Conservation (phyloP, 1,284 basidiomycete genomes). For the Cryptococcus sp. region DNA sequence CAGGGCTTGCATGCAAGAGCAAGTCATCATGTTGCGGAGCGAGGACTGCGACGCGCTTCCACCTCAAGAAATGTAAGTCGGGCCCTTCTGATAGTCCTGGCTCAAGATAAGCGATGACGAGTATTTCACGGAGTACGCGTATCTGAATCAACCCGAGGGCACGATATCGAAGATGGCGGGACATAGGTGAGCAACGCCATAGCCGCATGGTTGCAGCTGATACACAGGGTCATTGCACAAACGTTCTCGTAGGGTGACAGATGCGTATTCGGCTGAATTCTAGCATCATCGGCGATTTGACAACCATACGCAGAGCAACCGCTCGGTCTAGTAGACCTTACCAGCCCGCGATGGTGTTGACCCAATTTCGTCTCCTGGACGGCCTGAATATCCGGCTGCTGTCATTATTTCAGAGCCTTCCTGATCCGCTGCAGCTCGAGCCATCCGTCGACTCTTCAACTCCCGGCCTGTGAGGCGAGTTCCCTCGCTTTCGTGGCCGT, state of each 20-base stretch:
- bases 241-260: slow-evolving; percentile 8
- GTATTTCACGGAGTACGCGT: slow-evolving; percentile 3
- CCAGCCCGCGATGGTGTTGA: neutral
- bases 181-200: neutral
- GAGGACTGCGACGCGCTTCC: slow-evolving; percentile 6
- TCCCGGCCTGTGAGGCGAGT: too few species aligned
- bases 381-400: neutral
- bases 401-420: neutral
- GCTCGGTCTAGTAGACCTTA: neutral
- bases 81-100: neutral
- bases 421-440: neutral
- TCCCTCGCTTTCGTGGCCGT: too few species aligned
- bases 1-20: slow-evolving; percentile 6
- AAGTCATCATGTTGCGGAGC: slow-evolving; percentile 1
- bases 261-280: too few species aligned
- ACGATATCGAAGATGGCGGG: slow-evolving; percentile 4
- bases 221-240: slow-evolving; percentile 1
- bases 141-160: neutral
- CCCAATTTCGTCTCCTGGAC: neutral
- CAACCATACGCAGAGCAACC: slow-evolving; percentile 1
- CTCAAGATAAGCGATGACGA: slow-evolving; percentile 4
- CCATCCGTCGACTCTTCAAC: neutral
- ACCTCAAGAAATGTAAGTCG: slow-evolving; percentile 4
- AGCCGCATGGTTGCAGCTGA: too few species aligned
- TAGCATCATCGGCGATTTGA: slow-evolving; percentile 3